Evolutionary conservation across 257 asterid genomes (phyloP).

Genomic region (Nicotiana sylvestris): DNA sequence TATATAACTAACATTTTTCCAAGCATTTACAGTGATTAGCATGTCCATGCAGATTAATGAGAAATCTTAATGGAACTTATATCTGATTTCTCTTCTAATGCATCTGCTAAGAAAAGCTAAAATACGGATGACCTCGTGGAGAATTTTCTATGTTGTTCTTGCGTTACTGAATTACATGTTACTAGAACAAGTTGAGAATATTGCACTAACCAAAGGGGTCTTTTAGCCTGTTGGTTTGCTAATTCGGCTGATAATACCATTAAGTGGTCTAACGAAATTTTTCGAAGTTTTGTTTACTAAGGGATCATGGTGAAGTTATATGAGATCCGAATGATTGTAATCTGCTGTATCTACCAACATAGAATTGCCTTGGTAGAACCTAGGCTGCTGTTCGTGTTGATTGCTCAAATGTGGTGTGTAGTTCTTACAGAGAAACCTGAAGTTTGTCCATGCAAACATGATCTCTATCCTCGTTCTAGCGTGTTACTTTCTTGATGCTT

Average conservation of each 20-base stretch:
- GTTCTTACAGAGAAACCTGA: background rate
- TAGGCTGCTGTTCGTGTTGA: background rate
- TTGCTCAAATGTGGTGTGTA: background rate
- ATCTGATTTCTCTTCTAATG: background rate
- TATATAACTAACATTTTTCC: background rate
- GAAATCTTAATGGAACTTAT: background rate
- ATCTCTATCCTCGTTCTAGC: background rate
- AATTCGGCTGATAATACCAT: background rate
- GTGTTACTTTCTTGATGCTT: background rate
- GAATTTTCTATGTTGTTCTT: background rate
- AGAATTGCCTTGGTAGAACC: background rate
- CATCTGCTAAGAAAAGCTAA: too few relatives aligned
- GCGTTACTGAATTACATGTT: background rate
- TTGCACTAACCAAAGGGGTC: background rate
- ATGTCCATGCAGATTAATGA: background rate
- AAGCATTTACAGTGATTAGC: background rate
- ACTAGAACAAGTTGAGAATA: background rate
- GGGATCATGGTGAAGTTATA: background rate
- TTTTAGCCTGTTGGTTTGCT: background rate
- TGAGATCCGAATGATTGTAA: background rate
- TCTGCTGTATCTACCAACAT: background rate
- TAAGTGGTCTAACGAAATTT: too few relatives aligned
- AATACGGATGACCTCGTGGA: background rate
- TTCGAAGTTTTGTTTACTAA: background rate
- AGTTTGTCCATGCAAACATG: conserved; percentile 1